Evolutionary conservation across 495 filamentous ascomycete species (phyloP).

Genomic region (Penicillium fimorum): DNA sequence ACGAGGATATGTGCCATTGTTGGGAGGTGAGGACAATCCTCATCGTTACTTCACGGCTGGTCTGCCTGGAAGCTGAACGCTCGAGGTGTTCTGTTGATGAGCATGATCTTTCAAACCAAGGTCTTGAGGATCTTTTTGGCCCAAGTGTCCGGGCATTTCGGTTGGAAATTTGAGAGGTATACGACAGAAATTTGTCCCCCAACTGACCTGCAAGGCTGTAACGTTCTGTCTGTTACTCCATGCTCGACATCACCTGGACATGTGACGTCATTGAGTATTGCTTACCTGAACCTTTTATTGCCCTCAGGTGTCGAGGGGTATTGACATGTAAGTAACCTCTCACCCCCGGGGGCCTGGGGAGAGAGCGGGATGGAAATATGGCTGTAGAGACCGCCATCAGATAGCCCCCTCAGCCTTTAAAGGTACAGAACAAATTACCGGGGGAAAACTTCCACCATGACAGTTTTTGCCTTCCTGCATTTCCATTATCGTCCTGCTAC

Average conservation of each 20-base stretch:
- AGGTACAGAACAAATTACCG: no score
- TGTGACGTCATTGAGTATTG: not conserved
- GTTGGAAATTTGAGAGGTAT: not conserved
- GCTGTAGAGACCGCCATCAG: no score
- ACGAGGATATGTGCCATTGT: slow-evolving; percentile 44
- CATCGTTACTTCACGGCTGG: slow-evolving; percentile 36
- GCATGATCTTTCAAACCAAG: slow-evolving; percentile 18
- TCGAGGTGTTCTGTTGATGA: not conserved
- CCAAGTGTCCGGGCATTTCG: slow-evolving; percentile 37
- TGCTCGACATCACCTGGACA: not conserved
- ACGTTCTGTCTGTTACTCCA: not conserved
- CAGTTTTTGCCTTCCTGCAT: no score
- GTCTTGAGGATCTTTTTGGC: slow-evolving; percentile 39
- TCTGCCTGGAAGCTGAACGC: slow-evolving; percentile 20
- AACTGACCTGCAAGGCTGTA: not conserved
- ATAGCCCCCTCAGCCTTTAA: no score
- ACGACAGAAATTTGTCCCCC: not conserved
- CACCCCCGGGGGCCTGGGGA: no score
- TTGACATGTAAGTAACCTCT: no score
- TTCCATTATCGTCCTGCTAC: no score
- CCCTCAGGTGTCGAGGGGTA: no score
- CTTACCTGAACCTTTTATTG: slow-evolving; percentile 14
- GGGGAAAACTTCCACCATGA: no score
- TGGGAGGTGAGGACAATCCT: slow-evolving; percentile 41
- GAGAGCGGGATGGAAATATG: no score